Base-by-base conservation (phyloP, 2,329 filamentous ascomycete species). In the Colletotrichum chrysophilum region DNA sequence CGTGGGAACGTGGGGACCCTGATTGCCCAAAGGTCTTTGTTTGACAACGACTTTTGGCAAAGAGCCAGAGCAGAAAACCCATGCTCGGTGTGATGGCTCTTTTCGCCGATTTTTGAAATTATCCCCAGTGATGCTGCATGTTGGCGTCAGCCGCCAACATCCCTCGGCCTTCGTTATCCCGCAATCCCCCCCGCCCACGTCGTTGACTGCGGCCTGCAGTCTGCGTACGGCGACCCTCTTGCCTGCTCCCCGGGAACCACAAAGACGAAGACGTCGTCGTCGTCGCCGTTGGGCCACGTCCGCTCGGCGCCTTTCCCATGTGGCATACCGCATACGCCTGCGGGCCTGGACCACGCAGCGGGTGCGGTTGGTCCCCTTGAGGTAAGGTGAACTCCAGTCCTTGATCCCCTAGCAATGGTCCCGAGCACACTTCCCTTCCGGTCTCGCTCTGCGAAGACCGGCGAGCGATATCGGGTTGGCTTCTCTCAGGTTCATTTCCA, bases 1-100 rank as follows among this genome's bases (percentile, higher is more conserved):
- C 73, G 62, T 67, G 61, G 61, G 32, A 75, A 73, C 70, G 70
- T 74, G 64, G 62, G 65, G 74, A 65, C 74, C 70, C 64, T 73
- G 73, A 69, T 65, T 73, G 48, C 28, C 55, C 30, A 61, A 73
- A 34, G 24, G 26, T 30, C 61, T 64, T 16, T 43, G 21, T 62
- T 65, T 66, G 67, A 62, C 56, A 70, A 36, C 56, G 48, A 34
- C 55, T 69, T 69, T 61, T 28, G 14, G 55, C 26, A 61, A 48
- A 30, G 34, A 26, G n/a, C n/a, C 9, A 30, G 21, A 64, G 26
- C 8, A 26, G 8, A 26, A 38, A 21, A 13, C 34, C 43, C 30
- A 67, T 69, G 55, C 52, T 69, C 55, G 55, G 66, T 26, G 4
- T 38, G 26, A 52, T 60, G 34, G 66, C 26, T 43, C 55, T 43